Base-by-base conservation (phyloP, 2,329 filamentous ascomycete species). In the Talaromyces sp. region DNA sequence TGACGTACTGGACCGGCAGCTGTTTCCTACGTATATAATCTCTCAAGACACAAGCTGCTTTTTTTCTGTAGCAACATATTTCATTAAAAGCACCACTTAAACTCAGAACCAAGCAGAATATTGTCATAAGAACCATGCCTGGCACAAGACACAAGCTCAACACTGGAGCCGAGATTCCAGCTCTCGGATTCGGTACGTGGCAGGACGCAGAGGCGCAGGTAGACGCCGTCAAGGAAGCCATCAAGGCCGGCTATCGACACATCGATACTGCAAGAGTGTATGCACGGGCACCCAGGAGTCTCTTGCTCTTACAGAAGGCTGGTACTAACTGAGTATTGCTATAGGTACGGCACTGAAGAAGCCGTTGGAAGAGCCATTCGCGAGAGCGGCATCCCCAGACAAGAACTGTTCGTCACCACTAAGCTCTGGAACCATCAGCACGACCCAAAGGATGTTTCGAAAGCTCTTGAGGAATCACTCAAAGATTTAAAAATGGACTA, bases 401-500 rank as follows among this genome's bases (percentile, higher is more conserved):
- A 86, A 50, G 82, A 90, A 64, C 78, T 90, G 67, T 90, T 90
- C 76, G 81, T 90, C 69, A 88, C 86, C 1, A 87, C 86, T 11
- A 90, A 90, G 74, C 78, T 90, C 41, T 89, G 87, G 87, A 89
- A 88, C 77, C 87, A 86, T 74, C 82, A 78, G 70, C 86, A 89
- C 72, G 81, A 84, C 68, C 84, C 83, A 0, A 83, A 88, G 70
- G 86, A 88, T 70, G 89, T 90, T 17, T 80, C 85, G 66, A 78
- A 83, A 68, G 88, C 87, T 67, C 83, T 87, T 57, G 81, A 84
- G 68, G 82, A 85, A 47, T 87, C 87, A 49, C 80, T 90, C 61
- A 83, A 87, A 73, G 83, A 87, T 71, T 83, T 90, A 70, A 84
- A 82, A 13, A 79, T 88, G 45, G 87, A 88, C 66, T 90, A 91